phyloP scores from a whole-genome alignment of 345 rosid genomes.

The Citrus mangshanensis region DNA sequence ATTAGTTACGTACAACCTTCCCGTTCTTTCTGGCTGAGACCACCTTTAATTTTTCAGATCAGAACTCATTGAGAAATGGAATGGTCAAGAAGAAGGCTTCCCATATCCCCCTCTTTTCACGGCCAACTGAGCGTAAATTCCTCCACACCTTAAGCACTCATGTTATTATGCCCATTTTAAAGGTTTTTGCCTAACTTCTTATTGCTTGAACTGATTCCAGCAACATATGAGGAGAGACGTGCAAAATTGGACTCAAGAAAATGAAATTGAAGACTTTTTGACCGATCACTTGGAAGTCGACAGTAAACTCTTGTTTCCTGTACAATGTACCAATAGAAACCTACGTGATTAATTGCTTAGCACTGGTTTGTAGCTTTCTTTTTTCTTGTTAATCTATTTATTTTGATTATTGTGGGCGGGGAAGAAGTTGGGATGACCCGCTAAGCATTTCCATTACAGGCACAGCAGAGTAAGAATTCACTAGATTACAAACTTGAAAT shows the following conservation, averaged over 20 bases:
- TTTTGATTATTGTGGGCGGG: too few species aligned
- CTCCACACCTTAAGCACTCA: neutral
- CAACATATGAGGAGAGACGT: too few species aligned
- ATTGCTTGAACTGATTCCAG: too few species aligned
- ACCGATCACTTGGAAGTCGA: neutral
- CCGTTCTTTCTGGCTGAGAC: slow-evolving; percentile 13
- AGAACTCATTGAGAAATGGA: slow-evolving; percentile 22
- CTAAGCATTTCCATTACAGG: neutral
- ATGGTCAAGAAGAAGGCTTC: slow-evolving; percentile 43
- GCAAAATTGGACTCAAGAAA: slow-evolving; percentile 23
- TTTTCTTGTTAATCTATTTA: neutral
- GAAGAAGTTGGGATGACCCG: neutral
- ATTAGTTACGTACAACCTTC: neutral
- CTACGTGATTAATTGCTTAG: neutral
- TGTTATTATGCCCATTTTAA: too few species aligned
- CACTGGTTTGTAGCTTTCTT: neutral
- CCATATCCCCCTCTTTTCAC: slow-evolving; percentile 63
- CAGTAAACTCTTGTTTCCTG: neutral
- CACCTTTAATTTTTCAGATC: slow-evolving; percentile 32
- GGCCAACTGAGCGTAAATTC: slow-evolving; percentile 88
- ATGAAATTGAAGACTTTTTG: slow-evolving; percentile 14
- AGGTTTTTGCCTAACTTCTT: too few species aligned
- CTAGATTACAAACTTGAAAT: neutral
- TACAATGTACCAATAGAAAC: neutral
- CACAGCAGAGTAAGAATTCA: neutral